Evolutionary conservation across 148 eudicot genomes (phyloP).

Genomic region (Arbutus unedo): DNA sequence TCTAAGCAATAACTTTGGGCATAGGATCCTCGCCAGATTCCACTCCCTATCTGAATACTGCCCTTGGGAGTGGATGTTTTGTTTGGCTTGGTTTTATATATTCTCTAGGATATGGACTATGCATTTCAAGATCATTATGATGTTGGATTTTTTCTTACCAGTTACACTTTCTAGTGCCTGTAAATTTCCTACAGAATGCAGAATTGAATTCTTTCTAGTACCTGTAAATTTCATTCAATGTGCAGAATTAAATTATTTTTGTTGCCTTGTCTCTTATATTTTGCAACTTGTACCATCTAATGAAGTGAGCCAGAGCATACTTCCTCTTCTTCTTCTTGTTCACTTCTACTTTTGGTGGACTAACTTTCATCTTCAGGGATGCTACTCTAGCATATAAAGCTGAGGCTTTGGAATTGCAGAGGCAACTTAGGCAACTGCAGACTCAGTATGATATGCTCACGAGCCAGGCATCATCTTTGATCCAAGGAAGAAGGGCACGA

Average conservation of each 20-base stretch:
- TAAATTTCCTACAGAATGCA: neutral
- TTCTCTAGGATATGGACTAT: neutral
- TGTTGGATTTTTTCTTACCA: neutral
- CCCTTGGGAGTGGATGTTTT: neutral
- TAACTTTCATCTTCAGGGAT: conserved; percentile 50
- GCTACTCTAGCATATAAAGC: conserved; percentile 70
- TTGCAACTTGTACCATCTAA: neutral
- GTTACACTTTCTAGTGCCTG: neutral
- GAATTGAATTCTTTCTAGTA: neutral
- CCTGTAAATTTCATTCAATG: neutral
- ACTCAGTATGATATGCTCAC: conserved; percentile 84
- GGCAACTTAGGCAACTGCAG: conserved; percentile 84
- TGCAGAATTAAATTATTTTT: neutral
- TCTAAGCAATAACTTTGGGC: neutral
- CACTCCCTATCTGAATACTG: neutral
- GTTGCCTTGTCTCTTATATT: neutral
- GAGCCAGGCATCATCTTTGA: conserved; percentile 83
- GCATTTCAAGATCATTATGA: neutral
- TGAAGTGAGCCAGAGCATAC: neutral
- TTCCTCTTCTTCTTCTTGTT: neutral
- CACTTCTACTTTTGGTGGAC: conserved; percentile 15
- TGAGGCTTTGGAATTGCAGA: conserved; percentile 82
- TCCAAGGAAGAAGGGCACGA: conserved; percentile 91
- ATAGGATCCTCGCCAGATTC: neutral
- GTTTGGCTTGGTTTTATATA: neutral